A percentile compares a stretch with the other conserved stretches of the same genome.
Evolutionary conservation across 1,139 yeast genomes (phyloP).

Genomic region (Protomyces inouyei): DNA sequence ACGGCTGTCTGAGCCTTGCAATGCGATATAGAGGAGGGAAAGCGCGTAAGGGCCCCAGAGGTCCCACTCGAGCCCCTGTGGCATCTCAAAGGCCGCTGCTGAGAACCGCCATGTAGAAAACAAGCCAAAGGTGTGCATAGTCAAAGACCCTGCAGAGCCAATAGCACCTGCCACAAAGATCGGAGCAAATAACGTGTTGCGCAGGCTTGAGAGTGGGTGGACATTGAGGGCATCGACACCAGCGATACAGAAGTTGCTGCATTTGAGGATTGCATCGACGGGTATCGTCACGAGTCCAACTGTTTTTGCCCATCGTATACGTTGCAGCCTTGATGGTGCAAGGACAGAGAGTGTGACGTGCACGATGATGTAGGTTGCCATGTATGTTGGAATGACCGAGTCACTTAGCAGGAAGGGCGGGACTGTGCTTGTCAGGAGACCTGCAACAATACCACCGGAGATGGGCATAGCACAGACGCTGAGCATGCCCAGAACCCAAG

Average conservation of each 20-base stretch:
- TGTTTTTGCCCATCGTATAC: neutral
- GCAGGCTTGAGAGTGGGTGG: conserved; percentile 13
- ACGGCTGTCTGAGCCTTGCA: conserved; percentile 6
- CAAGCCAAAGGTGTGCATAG: conserved; percentile 9
- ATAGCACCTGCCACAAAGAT: conserved; percentile 20
- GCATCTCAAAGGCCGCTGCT: conserved; percentile 4
- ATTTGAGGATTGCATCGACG: conserved; percentile 13
- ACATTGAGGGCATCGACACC: conserved; percentile 20
- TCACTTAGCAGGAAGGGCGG: conserved; percentile 21
- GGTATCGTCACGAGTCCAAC: conserved; percentile 6
- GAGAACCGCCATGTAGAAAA: conserved; percentile 10
- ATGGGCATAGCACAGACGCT: conserved; percentile 22
- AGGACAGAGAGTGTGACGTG: conserved; percentile 3
- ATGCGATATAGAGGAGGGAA: conserved; percentile 14
- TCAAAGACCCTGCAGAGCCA: conserved; percentile 18
- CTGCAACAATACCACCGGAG: conserved; percentile 18
- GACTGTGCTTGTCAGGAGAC: conserved; percentile 15
- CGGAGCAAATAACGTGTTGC: conserved; percentile 17
- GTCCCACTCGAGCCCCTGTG: conserved; percentile 8
- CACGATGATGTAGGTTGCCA: conserved; percentile 10
- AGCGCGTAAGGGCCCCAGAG: conserved; percentile 16
- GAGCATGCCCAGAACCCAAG: conserved; percentile 22
- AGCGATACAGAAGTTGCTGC: conserved; percentile 1
- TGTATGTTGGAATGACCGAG: conserved; percentile 18
- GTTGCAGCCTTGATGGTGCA: conserved; percentile 8